Evolutionary conservation across 139 green algal species (phyloP).

Genomic region (Chlamydomonas sphaeroides): DNA sequence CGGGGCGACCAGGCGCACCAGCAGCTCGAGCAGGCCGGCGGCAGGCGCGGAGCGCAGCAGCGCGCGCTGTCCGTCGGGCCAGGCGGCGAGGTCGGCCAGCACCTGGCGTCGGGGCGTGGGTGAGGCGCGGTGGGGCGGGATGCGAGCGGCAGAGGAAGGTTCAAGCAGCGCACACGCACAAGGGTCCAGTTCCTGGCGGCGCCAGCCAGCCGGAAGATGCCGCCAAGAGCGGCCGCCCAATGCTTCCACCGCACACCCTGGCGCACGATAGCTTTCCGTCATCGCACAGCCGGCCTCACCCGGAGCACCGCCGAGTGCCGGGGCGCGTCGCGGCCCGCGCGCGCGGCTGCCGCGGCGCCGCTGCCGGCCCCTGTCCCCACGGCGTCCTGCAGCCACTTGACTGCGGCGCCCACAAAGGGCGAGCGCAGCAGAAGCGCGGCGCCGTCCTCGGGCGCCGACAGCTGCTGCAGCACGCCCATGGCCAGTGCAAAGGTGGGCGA

Average conservation of each 20-base stretch:
- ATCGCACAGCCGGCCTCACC: slow-evolving; percentile 2
- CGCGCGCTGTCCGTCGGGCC: slow-evolving; percentile 51
- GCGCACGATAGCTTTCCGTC: too few relatives aligned
- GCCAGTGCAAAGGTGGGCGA: slow-evolving; percentile 39
- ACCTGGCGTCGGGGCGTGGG: too few relatives aligned
- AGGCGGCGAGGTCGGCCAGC: slow-evolving; percentile 51
- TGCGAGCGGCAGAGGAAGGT: too few relatives aligned
- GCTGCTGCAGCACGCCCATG: slow-evolving; percentile 31
- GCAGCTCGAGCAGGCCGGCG: slow-evolving; percentile 51
- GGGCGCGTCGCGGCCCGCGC: neutral
- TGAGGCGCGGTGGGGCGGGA: too few relatives aligned
- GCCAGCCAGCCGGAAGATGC: too few relatives aligned
- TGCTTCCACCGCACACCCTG: too few relatives aligned
- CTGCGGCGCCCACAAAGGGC: slow-evolving; percentile 8
- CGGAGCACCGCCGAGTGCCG: slow-evolving; percentile 32
- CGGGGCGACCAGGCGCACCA: neutral
- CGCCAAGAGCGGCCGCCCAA: too few relatives aligned
- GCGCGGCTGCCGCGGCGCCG: neutral
- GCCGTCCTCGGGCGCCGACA: slow-evolving; percentile 42
- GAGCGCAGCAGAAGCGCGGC: slow-evolving; percentile 32
- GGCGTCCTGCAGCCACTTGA: slow-evolving; percentile 38
- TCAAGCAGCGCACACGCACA: too few relatives aligned
- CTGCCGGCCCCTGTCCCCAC: neutral
- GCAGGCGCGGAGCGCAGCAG: slow-evolving; percentile 45
- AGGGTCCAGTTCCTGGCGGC: too few relatives aligned